A percentile compares a stretch with the other conserved stretches of the same genome.
Conservation (phyloP, 2,329 filamentous ascomycete genomes). For the Whalleya microplaca region DNA sequence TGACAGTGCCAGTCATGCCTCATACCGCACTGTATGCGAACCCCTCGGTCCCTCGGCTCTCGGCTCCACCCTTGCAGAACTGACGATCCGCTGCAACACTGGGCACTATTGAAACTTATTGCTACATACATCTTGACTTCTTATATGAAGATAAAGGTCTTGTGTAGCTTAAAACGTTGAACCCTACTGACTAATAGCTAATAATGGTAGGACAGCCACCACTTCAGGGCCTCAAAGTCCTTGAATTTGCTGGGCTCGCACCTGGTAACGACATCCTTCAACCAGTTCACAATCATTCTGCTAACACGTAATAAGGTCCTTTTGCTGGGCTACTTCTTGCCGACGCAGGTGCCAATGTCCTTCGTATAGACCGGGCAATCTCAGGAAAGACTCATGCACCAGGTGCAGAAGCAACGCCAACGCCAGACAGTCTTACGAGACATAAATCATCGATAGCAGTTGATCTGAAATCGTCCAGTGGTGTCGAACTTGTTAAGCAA, state of each 20-base stretch:
- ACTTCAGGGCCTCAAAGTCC: slow-evolving; percentile 57
- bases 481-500: slow-evolving; percentile 66
- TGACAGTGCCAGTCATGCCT: slow-evolving; percentile 11
- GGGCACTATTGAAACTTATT: not conserved
- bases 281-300: not conserved
- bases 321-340: slow-evolving; percentile 88
- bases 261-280: slow-evolving; percentile 52
- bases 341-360: slow-evolving; percentile 84
- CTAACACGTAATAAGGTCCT: slow-evolving; percentile 60
- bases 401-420: slow-evolving; percentile 44
- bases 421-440: slow-evolving; percentile 74
- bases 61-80: not conserved
- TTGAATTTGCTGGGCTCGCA: slow-evolving; percentile 65
- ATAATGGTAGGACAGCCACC: slow-evolving; percentile 46
- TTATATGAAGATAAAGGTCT: too few relatives aligned
- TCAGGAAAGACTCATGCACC: slow-evolving; percentile 44
- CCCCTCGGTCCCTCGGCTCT: not conserved
- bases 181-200: too few relatives aligned
- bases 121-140: too few relatives aligned
- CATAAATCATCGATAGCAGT: slow-evolving; percentile 81
- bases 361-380: slow-evolving; percentile 77
- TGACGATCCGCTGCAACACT: not conserved
- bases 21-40: slow-evolving; percentile 12
- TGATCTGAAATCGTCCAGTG: slow-evolving; percentile 71
- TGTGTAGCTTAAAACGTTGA: too few relatives aligned